Evolutionary conservation across 208 protist genomes (phyloP).

Genomic region (Crithidia brevicula): DNA sequence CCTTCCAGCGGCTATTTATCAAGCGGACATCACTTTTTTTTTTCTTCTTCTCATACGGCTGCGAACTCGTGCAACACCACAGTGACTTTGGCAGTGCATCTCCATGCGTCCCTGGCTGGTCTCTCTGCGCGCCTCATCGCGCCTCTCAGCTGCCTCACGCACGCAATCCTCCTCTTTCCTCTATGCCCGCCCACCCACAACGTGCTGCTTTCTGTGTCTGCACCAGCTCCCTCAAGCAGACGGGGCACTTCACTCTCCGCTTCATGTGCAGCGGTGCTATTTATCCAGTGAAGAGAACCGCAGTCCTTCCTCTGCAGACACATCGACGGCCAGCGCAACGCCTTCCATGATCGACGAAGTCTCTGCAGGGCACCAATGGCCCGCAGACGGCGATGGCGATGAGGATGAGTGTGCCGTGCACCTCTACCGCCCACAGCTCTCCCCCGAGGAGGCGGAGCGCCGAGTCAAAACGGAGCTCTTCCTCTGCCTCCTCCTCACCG

Average conservation of each 20-base stretch:
- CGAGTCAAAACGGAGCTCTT: slow-evolving; percentile 39
- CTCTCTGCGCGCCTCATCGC: background rate
- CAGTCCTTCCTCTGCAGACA: too few species aligned
- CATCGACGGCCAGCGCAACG: too few species aligned
- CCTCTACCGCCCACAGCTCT: slow-evolving; percentile 15
- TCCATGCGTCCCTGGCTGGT: too few species aligned
- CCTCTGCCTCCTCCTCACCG: slow-evolving; percentile 50
- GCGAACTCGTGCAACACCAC: too few species aligned
- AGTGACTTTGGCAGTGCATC: background rate
- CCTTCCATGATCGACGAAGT: too few species aligned
- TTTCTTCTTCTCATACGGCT: too few species aligned
- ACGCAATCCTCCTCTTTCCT: background rate
- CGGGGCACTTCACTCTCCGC: too few species aligned
- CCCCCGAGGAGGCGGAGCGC: slow-evolving; percentile 22
- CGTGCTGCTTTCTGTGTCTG: too few species aligned
- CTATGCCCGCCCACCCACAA: background rate
- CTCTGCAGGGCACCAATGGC: background rate
- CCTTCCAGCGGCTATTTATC: too few species aligned
- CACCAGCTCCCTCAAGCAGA: too few species aligned
- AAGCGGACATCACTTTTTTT: background rate
- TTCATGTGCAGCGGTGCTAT: too few species aligned
- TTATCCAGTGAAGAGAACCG: too few species aligned
- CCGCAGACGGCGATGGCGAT: background rate
- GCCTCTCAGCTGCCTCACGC: background rate
- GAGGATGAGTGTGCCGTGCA: slow-evolving; percentile 21